phyloP scores from a whole-genome alignment of 768 basidiomycete species.

The Dentipellis fragilis region DNA sequence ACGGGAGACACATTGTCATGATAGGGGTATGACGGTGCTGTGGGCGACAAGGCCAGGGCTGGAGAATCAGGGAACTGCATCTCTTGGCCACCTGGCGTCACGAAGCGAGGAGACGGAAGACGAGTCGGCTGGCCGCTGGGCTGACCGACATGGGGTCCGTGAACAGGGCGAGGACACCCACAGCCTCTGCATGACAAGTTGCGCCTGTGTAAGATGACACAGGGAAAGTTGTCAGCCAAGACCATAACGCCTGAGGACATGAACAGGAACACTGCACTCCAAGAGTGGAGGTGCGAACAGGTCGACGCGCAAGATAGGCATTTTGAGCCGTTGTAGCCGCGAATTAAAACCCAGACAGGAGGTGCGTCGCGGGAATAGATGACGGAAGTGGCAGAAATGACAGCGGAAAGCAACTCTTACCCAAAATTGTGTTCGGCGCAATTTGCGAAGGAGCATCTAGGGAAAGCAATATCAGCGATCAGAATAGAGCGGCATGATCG shows the following conservation, averaged over 20 bases:
- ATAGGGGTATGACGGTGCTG: background rate
- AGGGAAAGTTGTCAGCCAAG: slow-evolving; percentile 36
- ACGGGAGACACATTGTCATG: background rate
- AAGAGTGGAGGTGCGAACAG: background rate
- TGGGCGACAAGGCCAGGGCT: background rate
- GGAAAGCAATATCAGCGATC: background rate
- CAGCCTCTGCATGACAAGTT: slow-evolving; percentile 73
- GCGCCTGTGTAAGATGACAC: slow-evolving; percentile 51
- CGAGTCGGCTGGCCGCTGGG: slow-evolving; percentile 14
- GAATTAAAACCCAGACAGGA: slow-evolving; percentile 20
- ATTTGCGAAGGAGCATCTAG: slow-evolving; percentile 53
- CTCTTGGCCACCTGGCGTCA: slow-evolving; percentile 2
- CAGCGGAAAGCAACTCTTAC: slow-evolving; percentile 35
- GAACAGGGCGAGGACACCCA: slow-evolving; percentile 43
- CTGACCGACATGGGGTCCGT: slow-evolving; percentile 18
- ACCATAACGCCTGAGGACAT: slow-evolving; percentile 20
- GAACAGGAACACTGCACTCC: background rate
- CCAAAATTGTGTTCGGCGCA: slow-evolving; percentile 83
- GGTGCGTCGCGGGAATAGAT: background rate
- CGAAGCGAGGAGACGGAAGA: slow-evolving; percentile 18
- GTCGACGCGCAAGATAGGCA: slow-evolving; percentile 3
- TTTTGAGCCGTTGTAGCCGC: slow-evolving; percentile 8
- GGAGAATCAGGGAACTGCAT: no score
- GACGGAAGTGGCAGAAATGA: slow-evolving; percentile 4
- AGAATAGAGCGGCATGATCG: background rate